A percentile compares a stretch with the other conserved stretches of the same genome.
phyloP scores from a whole-genome alignment of 2,329 filamentous ascomycete genomes.

The Sporothrix globosa region DNA sequence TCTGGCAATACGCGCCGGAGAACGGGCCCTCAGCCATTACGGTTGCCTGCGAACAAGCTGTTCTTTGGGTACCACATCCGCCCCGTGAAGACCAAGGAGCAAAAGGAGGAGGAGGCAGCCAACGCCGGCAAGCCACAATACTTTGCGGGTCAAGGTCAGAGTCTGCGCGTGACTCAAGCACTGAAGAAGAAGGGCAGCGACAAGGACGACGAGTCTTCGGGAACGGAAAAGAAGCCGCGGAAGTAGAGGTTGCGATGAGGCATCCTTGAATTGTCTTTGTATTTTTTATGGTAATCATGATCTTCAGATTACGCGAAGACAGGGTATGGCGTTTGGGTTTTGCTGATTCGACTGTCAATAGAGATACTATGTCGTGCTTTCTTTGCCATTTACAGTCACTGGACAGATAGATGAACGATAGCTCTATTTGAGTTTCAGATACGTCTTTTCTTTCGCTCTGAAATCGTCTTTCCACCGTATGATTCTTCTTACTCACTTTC shows the following conservation, averaged over 20 bases:
- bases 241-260: slow-evolving; percentile 38
- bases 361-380: not conserved
- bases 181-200: slow-evolving; percentile 68
- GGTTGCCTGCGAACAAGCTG: slow-evolving; percentile 83
- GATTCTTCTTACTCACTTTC: no score
- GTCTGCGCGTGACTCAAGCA: slow-evolving; percentile 61
- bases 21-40: slow-evolving; percentile 83
- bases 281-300: not conserved
- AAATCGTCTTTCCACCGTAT: not conserved
- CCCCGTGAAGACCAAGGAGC: slow-evolving; percentile 77
- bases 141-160: slow-evolving; percentile 85
- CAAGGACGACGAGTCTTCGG: slow-evolving; percentile 52
- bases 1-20: slow-evolving; percentile 46
- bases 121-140: slow-evolving; percentile 67
- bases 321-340: slow-evolving; percentile 14
- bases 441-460: not conserved
- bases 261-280: not conserved
- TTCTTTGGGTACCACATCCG: slow-evolving; percentile 97
- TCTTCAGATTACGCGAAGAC: not conserved
- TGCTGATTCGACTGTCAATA: not conserved
- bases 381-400: slow-evolving; percentile 1
- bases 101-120: slow-evolving; percentile 68
- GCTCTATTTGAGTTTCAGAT: not conserved
- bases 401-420: not conserved
- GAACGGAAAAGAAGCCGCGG: slow-evolving; percentile 52